A percentile compares a stretch with the other conserved stretches of the same genome.
These are phyloP conservation scores for Nidula niveotomentosa DNA, from an alignment of 1,284 basidiomycete genomes.

Conservation along the genomic window DNA sequence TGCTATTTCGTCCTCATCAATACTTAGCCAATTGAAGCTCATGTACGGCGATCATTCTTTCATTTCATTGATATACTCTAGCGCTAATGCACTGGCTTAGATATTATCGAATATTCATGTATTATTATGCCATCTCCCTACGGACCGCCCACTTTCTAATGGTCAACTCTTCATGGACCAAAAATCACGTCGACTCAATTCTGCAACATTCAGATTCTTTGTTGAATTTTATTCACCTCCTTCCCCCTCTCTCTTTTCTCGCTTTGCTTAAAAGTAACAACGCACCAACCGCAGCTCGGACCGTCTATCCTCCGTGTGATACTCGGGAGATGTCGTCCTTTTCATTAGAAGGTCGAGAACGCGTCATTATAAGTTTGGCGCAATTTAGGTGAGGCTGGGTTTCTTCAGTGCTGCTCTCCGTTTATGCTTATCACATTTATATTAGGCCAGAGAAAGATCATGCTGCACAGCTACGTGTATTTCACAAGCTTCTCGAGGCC, in stretches of 20 bases:
- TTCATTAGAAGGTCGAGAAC: conserved; percentile 58
- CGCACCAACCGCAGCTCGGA: conserved; percentile 30
- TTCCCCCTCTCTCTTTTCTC: conserved; percentile 28
- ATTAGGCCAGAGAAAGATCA: conserved; percentile 95
- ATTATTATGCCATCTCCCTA: conserved; percentile 78
- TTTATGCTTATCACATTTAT: conserved; percentile 1
- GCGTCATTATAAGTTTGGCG: conserved; percentile 83
- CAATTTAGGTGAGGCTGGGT: conserved; percentile 75
- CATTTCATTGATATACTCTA: conserved; percentile 1
- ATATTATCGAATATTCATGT: conserved; percentile 91
- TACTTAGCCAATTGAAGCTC: conserved; percentile 72
- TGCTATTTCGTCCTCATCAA: conserved; percentile 55
- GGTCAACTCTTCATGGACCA: conserved; percentile 97
- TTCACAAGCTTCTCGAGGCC: conserved; percentile 57
- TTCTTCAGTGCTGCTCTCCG: background rate
- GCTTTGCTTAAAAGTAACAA: conserved; percentile 20
- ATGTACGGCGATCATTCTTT: conserved; percentile 45
- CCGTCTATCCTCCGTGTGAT: conserved; percentile 94
- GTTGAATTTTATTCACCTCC: conserved; percentile 41
- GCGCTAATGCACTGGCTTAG: conserved; percentile 34
- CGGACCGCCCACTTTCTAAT: conserved; percentile 78
- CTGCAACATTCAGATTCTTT: conserved; percentile 54
- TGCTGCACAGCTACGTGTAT: conserved; percentile 73
- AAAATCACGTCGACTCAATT: conserved; percentile 78
- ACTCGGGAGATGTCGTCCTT: conserved; percentile 72